Percentiles rank a stretch among this genome's conserved stretches.
Conservation (phyloP, 2,329 filamentous ascomycete species). For the Pseudogymnoascus sp. region DNA sequence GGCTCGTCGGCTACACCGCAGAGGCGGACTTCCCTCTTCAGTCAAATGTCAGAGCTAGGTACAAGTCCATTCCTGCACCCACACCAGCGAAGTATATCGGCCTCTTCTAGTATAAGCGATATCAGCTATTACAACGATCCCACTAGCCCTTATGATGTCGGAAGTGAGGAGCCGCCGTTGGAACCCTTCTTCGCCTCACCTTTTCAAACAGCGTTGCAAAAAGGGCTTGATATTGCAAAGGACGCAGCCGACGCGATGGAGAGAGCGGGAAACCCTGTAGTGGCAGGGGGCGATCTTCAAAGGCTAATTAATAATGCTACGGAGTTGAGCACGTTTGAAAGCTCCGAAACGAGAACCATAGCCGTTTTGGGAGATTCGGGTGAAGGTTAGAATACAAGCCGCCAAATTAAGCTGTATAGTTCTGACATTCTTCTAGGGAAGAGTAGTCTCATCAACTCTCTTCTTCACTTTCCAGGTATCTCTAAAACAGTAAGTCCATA, state of each 20-base stretch:
- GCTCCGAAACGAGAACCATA: slow-evolving; percentile 19
- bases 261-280: slow-evolving; percentile 10
- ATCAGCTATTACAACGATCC: slow-evolving; percentile 12
- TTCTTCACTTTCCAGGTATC: slow-evolving; percentile 29
- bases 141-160: slow-evolving; percentile 15
- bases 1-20: background rate
- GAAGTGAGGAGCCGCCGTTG: slow-evolving; percentile 16
- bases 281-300: slow-evolving; percentile 12
- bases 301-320: slow-evolving; percentile 16
- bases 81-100: slow-evolving; percentile 17
- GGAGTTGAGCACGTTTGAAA: slow-evolving; percentile 15
- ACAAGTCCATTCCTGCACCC: slow-evolving; percentile 8
- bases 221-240: slow-evolving; percentile 16
- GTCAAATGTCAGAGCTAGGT: slow-evolving; percentile 13
- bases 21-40: background rate
- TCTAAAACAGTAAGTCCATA: slow-evolving; percentile 21
- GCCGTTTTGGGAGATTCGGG: slow-evolving; percentile 12
- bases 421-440: slow-evolving; percentile 21
- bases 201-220: slow-evolving; percentile 16
- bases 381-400: background rate
- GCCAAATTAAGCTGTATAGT: background rate
- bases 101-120: slow-evolving; percentile 11
- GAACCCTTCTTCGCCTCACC: slow-evolving; percentile 16
- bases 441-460: slow-evolving; percentile 32
- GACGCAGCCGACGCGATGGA: slow-evolving; percentile 15